Percentiles rank a stretch among this genome's conserved stretches.
Conservation (phyloP, 441 rosid genomes). For the Hura crepitans region DNA sequence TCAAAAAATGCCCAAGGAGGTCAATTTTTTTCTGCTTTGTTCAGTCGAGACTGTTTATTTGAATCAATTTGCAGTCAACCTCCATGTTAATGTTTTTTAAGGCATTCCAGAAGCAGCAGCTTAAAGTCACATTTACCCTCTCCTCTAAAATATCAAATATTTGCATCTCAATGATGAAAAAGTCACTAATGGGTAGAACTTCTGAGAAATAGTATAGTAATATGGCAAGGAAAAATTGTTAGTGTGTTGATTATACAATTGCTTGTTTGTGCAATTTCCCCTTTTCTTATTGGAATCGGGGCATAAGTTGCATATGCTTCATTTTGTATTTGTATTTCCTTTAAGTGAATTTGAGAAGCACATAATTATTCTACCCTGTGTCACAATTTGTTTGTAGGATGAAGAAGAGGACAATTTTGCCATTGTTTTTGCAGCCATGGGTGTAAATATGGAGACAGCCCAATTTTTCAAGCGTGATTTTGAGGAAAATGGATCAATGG, state of each 20-base stretch:
- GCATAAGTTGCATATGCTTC: background rate
- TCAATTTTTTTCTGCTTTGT: background rate
- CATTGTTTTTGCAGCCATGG: constrained; percentile 98
- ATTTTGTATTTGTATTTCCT: constrained; percentile 5
- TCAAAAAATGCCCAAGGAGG: background rate
- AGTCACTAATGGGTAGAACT: background rate
- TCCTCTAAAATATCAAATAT: background rate
- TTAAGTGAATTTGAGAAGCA: background rate
- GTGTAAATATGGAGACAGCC: constrained; percentile 99
- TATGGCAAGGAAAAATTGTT: background rate
- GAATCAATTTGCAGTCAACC: background rate
- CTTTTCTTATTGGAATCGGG: background rate
- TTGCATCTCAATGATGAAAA: background rate
- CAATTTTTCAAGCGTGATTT: constrained; percentile 98
- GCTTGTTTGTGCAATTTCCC: background rate
- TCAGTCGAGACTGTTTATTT: background rate
- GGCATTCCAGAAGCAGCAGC: background rate
- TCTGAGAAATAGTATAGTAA: background rate
- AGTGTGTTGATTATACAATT: background rate
- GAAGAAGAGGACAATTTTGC: constrained; percentile 94
- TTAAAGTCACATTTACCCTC: background rate
- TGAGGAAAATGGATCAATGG: constrained; percentile 99
- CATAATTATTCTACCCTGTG: constrained; percentile 12
- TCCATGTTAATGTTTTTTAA: background rate
- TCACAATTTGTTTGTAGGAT: constrained; percentile 42